Conservation (phyloP, 1,139 yeast species). For the Groenewaldozyma sp. region DNA sequence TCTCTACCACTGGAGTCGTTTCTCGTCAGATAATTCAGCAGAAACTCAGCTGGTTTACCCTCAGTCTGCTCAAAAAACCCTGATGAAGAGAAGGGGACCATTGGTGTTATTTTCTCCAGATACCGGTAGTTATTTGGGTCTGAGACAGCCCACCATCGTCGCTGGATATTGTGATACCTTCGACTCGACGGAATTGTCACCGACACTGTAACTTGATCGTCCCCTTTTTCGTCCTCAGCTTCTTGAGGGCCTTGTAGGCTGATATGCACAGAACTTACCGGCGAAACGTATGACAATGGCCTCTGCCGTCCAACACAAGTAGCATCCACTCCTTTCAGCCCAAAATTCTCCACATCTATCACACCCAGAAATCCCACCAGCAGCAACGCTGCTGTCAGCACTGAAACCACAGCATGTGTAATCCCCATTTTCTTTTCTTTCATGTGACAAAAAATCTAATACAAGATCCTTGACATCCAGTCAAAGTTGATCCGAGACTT, state of each 20-base stretch:
- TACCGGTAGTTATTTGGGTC: slow-evolving; percentile 21
- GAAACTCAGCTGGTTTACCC: slow-evolving; percentile 15
- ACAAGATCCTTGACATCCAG: too few species aligned
- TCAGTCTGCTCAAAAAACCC: slow-evolving; percentile 1
- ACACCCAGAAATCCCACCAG: too few species aligned
- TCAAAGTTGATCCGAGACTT: too few species aligned
- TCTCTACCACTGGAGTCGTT: slow-evolving; percentile 17
- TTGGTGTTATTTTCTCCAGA: slow-evolving; percentile 3
- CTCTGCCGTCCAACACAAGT: slow-evolving; percentile 15
- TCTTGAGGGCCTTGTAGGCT: slow-evolving; percentile 8
- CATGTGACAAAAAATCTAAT: too few species aligned
- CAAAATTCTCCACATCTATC: too few species aligned
- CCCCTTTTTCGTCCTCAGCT: not conserved
- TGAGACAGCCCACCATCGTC: slow-evolving; percentile 27
- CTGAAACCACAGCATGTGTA: too few species aligned
- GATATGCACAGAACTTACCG: slow-evolving; percentile 14
- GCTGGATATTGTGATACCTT: slow-evolving; percentile 20
- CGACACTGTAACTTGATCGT: slow-evolving; percentile 13
- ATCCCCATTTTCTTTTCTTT: too few species aligned
- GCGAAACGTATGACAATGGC: slow-evolving; percentile 19
- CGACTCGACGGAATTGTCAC: slow-evolving; percentile 20
- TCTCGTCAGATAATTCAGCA: slow-evolving; percentile 21
- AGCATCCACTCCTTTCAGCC: slow-evolving; percentile 1
- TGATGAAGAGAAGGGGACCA: slow-evolving; percentile 5
- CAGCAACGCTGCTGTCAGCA: too few species aligned